A percentile compares a stretch with the other conserved stretches of the same genome.
Conservation (phyloP, 768 basidiomycete genomes). For the Boletus reticuloceps region DNA sequence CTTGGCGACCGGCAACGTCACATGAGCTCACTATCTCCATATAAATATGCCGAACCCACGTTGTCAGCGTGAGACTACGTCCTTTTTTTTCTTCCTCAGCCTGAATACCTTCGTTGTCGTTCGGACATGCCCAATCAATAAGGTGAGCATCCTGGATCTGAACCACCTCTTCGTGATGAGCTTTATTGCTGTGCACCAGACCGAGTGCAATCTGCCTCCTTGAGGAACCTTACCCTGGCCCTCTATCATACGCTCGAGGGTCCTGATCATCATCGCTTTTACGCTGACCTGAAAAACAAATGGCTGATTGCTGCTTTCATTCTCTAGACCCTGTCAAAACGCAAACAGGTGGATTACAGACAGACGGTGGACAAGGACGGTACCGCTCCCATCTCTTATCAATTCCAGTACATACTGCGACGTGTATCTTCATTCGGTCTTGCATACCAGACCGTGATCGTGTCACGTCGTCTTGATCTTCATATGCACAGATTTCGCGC, state of each 20-base stretch:
- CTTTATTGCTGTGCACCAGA: conserved; percentile 37
- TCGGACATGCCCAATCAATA: not conserved
- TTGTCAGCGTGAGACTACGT: no score
- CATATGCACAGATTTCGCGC: conserved; percentile 80
- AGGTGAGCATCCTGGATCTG: conserved; percentile 1
- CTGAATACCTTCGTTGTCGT: not conserved
- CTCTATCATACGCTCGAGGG: conserved; percentile 35
- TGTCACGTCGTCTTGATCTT: conserved; percentile 56
- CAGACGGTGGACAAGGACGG: not conserved
- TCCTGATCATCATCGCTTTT: conserved; percentile 23
- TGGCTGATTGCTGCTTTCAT: conserved; percentile 1
- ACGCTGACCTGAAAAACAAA: not conserved
- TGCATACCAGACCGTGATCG: no score
- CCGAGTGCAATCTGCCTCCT: conserved; percentile 29
- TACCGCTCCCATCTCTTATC: not conserved
- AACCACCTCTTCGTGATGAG: conserved; percentile 23
- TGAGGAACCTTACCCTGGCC: conserved; percentile 33
- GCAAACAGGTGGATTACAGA: not conserved
- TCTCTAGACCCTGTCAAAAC: not conserved
- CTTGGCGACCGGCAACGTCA: no score
- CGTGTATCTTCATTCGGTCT: not conserved
- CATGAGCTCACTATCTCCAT: no score
- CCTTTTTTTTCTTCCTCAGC: not conserved
- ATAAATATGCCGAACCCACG: no score
- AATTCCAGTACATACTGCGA: not conserved